Percentiles rank a stretch among this genome's conserved stretches.
These are phyloP conservation scores for Petunia hybrid DNA, from an alignment of 305 asterid genomes.

Conservation along the genomic window DNA sequence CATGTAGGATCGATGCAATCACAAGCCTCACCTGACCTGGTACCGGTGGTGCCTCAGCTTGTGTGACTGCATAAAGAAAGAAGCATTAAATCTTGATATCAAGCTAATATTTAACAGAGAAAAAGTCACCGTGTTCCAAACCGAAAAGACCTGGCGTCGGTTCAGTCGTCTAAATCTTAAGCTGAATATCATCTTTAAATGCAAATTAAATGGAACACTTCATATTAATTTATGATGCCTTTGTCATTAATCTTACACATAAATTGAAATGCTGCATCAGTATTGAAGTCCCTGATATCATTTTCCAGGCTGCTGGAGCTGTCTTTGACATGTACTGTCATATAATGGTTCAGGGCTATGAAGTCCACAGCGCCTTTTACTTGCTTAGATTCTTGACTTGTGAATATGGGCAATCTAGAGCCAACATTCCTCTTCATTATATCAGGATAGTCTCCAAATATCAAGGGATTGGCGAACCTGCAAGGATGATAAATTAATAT, in stretches of 20 bases:
- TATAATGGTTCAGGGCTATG: conserved; percentile 57
- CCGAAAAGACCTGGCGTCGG: not conserved
- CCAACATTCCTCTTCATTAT: conserved; percentile 49
- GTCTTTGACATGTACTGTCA: conserved; percentile 38
- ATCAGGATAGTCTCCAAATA: conserved; percentile 66
- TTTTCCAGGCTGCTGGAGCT: conserved; percentile 29
- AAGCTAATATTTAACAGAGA: not conserved
- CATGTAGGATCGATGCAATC: not conserved
- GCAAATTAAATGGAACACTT: not conserved
- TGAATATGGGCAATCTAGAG: conserved; percentile 56
- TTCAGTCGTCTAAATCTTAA: not conserved
- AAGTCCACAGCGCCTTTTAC: conserved; percentile 61
- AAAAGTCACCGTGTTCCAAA: not conserved
- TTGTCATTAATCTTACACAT: conserved; percentile 6
- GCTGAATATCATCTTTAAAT: not conserved
- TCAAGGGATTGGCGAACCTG: conserved; percentile 59
- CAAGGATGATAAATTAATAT: not conserved
- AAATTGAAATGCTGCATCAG: conserved; percentile 10
- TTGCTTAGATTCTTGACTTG: conserved; percentile 49
- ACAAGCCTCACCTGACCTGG: conserved; percentile 36
- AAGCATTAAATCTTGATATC: not conserved
- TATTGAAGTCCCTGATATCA: conserved; percentile 37
- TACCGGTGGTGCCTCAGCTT: conserved; percentile 17
- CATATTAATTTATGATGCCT: not conserved
- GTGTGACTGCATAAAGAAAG: not conserved